Base-by-base conservation (phyloP, 2,329 filamentous ascomycete species). In the Emericellopsis atlantica region DNA sequence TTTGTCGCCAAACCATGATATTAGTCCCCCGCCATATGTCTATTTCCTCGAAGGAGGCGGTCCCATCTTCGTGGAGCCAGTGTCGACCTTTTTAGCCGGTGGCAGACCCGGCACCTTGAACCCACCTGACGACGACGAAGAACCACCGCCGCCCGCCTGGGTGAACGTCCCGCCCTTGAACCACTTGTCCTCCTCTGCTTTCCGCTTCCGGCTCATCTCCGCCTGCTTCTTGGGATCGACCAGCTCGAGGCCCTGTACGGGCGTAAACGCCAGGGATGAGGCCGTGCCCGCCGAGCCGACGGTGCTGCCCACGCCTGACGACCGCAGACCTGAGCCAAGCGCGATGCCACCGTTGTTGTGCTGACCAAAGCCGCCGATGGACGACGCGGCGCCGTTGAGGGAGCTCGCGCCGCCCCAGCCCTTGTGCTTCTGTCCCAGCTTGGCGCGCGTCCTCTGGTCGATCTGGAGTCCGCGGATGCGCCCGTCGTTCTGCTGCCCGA, bases 121-220 rank as follows among this genome's bases (percentile, higher is more conserved):
- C 1, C 77, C 81, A 10, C 69, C 76, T 39, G 48, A 48, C 46
- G 76, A 76, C 21, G 54, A 54, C 8, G 31, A 24, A 29, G 26
- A 9, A 29, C 26, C 26, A 12, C 26, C 26, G 6, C 66, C 65
- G 9, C 79, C 79, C 42, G 94, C 75, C 59, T 95, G 89, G 8
- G 92, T 95, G 55, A 98, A 98, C 0, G 86, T 89, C n/a, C 92
- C 92, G 37, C 87, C 85, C 61, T 92, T 94, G 69, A 98, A 98
- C 82, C 88, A 98, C 32, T 87, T 72, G 56, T 96, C 90, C 57
- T 95, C 87, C 48, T 96, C 92, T 1, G 87, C 89, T 58, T 95
- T 93, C 47, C 88, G 72, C 68, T 96, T 96, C 51, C 87, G 75
- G 55, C 75, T 88, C 58, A 94, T 74, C 65, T 95, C 88, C 7